Base-by-base conservation (phyloP, 2,329 filamentous ascomycete species). In the Botryotinia convoluta region DNA sequence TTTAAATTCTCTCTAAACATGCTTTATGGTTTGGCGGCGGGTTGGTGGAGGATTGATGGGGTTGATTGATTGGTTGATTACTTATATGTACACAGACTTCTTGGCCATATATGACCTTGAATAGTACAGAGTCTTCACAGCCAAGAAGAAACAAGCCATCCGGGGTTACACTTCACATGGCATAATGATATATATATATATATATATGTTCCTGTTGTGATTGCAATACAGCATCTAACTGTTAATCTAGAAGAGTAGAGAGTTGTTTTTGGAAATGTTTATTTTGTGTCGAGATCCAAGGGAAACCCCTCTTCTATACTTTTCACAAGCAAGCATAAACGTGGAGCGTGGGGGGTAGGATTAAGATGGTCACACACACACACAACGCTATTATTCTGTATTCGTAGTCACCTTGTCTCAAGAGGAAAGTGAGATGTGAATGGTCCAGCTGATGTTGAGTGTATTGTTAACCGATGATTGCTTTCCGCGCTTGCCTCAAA, bases 361-460 rank as follows among this genome's bases (percentile, higher is more conserved):
- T 71, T 12, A 16, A 67, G 22, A 51, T 16, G 57, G 57, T 63
- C 68, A 48, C 45, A 48, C 26, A 54, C 48, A 54, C 48, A 63
- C 42, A 63, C 69, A 45, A 44, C 59, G 12, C 29, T 42, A 39
- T n/a, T 70, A 26, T 70, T 70, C 29, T 39, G 35, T 67, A 39
- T 54, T 39, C 22, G 20, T 37, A 45, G 39, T 61, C 54, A 37
- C 32, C 51, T 45, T 70, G 54, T 62, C 54, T 48, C 39, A 35
- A 51, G n/a, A 45, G 20, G 44, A 22, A 9, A 44, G 29, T 29
- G 57, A 63, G 42, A 71, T 71, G 39, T 71, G 26, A 71, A 63
- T 71, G 69, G 57, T 29, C 32, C 69, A 71, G 69, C 57, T 71
- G 69, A 71, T 62, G 42, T 37, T n/a, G 42, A 63, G 16, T 26